Conservation (phyloP, 352 stramenopile species). For the Globisporangium solare region DNA sequence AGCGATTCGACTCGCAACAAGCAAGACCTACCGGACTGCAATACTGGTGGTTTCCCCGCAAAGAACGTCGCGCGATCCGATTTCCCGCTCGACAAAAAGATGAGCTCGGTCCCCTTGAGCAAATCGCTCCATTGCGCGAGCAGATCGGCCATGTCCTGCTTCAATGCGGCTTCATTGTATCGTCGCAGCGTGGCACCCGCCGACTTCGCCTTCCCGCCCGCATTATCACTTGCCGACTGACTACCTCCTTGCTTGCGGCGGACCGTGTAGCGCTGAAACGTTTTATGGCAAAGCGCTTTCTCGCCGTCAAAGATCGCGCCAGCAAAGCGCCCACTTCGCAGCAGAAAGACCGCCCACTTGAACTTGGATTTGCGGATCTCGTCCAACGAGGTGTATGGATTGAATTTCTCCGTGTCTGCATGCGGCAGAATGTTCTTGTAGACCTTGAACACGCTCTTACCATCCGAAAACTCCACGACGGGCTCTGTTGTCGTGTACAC, state of each 20-base stretch:
- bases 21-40: slow-evolving; percentile 28
- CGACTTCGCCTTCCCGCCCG: slow-evolving; percentile 87
- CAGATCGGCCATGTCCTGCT: slow-evolving; percentile 84
- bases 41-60: slow-evolving; percentile 54
- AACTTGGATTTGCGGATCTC: slow-evolving; percentile 50
- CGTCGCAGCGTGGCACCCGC: slow-evolving; percentile 89
- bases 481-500: slow-evolving; percentile 46
- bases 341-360: slow-evolving; percentile 83
- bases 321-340: slow-evolving; percentile 91
- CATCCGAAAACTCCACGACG: slow-evolving; percentile 78
- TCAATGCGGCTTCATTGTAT: slow-evolving; percentile 89
- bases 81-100: slow-evolving; percentile 71
- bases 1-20: slow-evolving; percentile 3
- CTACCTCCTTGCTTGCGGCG: slow-evolving; percentile 91
- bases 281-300: slow-evolving; percentile 89
- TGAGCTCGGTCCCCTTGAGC: slow-evolving; percentile 45
- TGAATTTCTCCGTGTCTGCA: slow-evolving; percentile 45
- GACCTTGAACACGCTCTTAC: slow-evolving; percentile 71
- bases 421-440: slow-evolving; percentile 61
- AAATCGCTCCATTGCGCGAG: slow-evolving; percentile 78
- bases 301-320: slow-evolving; percentile 87
- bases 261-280: slow-evolving; percentile 91
- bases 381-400: slow-evolving; percentile 50
- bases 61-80: slow-evolving; percentile 80
- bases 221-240: slow-evolving; percentile 85